Conservation (phyloP, 2,329 filamentous ascomycete genomes). For the Fusarium globosum region DNA sequence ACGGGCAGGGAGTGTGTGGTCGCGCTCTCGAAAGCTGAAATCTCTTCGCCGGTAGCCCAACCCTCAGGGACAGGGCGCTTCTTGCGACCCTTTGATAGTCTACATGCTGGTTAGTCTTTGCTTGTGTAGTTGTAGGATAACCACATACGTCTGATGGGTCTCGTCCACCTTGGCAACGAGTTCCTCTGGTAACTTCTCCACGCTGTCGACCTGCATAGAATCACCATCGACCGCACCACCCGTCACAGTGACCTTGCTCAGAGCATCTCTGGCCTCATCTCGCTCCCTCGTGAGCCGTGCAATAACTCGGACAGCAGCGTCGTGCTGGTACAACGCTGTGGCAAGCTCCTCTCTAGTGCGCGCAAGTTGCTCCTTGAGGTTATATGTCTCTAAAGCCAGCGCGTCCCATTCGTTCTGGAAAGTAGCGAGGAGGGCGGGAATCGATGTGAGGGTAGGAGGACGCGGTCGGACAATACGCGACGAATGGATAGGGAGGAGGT, state of each 20-base stretch:
- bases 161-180: slow-evolving; percentile 80
- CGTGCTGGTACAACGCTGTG: slow-evolving; percentile 94
- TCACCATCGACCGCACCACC: slow-evolving; percentile 71
- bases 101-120: slow-evolving; percentile 51
- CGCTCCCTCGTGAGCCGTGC: slow-evolving; percentile 89
- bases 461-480: slow-evolving; percentile 86
- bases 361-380: slow-evolving; percentile 86
- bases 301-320: slow-evolving; percentile 96
- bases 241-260: slow-evolving; percentile 85
- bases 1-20: slow-evolving; percentile 61
- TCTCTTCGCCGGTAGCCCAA: slow-evolving; percentile 82
- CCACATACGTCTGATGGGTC: slow-evolving; percentile 79
- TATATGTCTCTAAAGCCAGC: slow-evolving; percentile 90
- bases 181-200: slow-evolving; percentile 77
- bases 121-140: neutral
- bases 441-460: slow-evolving; percentile 93
- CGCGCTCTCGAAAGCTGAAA: slow-evolving; percentile 63
- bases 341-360: slow-evolving; percentile 94
- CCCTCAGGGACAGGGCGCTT: slow-evolving; percentile 87
- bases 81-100: slow-evolving; percentile 87
- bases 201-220: slow-evolving; percentile 89
- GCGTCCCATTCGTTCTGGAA: slow-evolving; percentile 99
- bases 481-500: slow-evolving; percentile 88
- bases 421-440: slow-evolving; percentile 90
- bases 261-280: slow-evolving; percentile 89